phyloP scores from a whole-genome alignment of 1,284 basidiomycete species.

The Ustilago nuda region DNA sequence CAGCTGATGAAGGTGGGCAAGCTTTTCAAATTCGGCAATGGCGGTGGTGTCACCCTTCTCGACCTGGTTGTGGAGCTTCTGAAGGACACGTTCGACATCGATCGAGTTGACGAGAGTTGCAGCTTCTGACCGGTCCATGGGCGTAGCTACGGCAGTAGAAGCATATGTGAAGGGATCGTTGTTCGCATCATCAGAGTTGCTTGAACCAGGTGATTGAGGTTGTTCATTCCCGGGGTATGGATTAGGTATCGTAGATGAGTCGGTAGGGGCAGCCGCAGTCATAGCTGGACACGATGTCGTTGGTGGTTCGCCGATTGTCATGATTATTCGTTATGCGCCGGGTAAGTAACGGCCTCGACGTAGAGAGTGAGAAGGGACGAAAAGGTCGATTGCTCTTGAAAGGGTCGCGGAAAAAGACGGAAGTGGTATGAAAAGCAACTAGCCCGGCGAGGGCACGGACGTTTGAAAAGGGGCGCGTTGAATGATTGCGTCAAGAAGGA shows the following conservation, averaged over 20 bases:
- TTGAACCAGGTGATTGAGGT: neutral
- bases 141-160: constrained; percentile 23
- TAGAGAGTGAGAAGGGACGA: neutral
- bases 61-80: constrained; percentile 25
- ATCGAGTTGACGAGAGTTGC: constrained; percentile 37
- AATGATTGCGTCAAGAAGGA: neutral
- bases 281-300: neutral
- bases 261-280: neutral
- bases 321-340: neutral
- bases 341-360: neutral
- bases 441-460: neutral
- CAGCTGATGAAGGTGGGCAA: constrained; percentile 28
- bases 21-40: constrained; percentile 36
- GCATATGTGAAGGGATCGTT: neutral
- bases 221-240: neutral
- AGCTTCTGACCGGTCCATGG: constrained; percentile 19
- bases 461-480: neutral
- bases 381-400: neutral
- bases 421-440: neutral
- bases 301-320: neutral
- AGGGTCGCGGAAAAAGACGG: too few relatives aligned
- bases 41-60: constrained; percentile 38
- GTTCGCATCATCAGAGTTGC: neutral
- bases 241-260: neutral
- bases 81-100: constrained; percentile 28